Evolutionary conservation across 148 eudicot genomes (phyloP).

Genomic region (Salicornia ramosissima): DNA sequence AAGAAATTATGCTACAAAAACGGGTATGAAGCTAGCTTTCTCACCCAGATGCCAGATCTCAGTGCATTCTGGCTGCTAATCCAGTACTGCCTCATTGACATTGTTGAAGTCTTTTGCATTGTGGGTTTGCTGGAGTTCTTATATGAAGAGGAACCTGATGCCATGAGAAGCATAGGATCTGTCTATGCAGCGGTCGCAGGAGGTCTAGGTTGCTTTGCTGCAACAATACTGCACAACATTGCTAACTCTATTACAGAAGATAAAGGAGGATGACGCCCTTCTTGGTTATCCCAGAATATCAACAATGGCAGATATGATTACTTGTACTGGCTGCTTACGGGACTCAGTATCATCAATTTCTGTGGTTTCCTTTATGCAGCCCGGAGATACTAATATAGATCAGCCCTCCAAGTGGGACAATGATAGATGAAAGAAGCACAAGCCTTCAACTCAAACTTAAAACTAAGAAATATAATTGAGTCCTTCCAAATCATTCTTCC

Average conservation of each 20-base stretch:
- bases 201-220: conserved; percentile 84
- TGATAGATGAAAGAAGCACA: not conserved
- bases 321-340: conserved; percentile 77
- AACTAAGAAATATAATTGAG: not conserved
- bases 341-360: conserved; percentile 61
- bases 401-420: conserved; percentile 3
- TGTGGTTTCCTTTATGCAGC: conserved; percentile 57
- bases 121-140: conserved; percentile 84
- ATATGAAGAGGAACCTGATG: conserved; percentile 89
- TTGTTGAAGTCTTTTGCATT: conserved; percentile 89
- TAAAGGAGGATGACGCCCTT: conserved; percentile 26
- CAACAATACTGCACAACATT: conserved; percentile 59
- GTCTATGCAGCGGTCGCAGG: conserved; percentile 94
- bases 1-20: conserved; percentile 63
- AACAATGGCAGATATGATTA: conserved; percentile 78
- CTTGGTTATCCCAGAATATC: conserved; percentile 93
- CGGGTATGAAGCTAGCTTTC: conserved; percentile 53
- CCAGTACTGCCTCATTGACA: conserved; percentile 79
- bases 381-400: conserved; percentile 51
- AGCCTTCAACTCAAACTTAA: not conserved
- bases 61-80: conserved; percentile 87
- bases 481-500: too few relatives aligned
- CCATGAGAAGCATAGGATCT: conserved; percentile 91
- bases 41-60: conserved; percentile 62
- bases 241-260: conserved; percentile 50